Evolutionary conservation across 192 early-diverging fungal genomes (phyloP).

Genomic region (Coemansia sp.): DNA sequence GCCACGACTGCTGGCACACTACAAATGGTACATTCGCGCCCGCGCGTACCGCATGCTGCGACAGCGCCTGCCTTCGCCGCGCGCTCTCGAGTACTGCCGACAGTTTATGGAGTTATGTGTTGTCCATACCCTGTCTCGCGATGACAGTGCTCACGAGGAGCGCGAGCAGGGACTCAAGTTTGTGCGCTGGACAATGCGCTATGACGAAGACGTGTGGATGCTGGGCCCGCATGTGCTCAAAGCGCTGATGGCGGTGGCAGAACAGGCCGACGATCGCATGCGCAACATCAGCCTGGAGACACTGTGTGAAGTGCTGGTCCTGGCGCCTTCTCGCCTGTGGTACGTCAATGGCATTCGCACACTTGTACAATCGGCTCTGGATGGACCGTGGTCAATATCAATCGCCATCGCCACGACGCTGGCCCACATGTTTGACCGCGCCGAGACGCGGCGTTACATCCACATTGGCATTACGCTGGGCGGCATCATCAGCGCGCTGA

Average conservation of each 20-base stretch:
- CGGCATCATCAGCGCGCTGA: slow-evolving; percentile 43
- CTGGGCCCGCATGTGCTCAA: slow-evolving; percentile 37
- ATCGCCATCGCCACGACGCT: slow-evolving; percentile 42
- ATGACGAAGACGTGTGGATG: slow-evolving; percentile 32
- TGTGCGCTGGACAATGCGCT: slow-evolving; percentile 48
- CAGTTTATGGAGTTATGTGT: slow-evolving; percentile 50
- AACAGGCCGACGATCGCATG: slow-evolving; percentile 53
- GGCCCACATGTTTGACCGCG: slow-evolving; percentile 37
- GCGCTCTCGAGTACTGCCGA: slow-evolving; percentile 28
- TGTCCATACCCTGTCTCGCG: slow-evolving; percentile 35
- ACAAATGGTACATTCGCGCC: slow-evolving; percentile 47
- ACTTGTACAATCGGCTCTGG: slow-evolving; percentile 44
- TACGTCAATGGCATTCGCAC: slow-evolving; percentile 46
- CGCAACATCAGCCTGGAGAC: slow-evolving; percentile 53
- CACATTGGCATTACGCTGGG: slow-evolving; percentile 44
- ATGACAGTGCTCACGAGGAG: slow-evolving; percentile 47
- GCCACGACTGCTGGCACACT: slow-evolving; percentile 46
- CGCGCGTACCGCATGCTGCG: slow-evolving; percentile 48
- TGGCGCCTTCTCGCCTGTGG: slow-evolving; percentile 36
- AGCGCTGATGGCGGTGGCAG: slow-evolving; percentile 48
- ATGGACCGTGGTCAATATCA: slow-evolving; percentile 53
- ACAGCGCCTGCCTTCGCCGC: slow-evolving; percentile 23
- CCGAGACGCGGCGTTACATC: slow-evolving; percentile 35
- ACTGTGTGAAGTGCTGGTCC: slow-evolving; percentile 50
- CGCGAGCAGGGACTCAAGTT: slow-evolving; percentile 56